phyloP scores from a whole-genome alignment of 805 yeast species.

The Yarrowia divulgata region DNA sequence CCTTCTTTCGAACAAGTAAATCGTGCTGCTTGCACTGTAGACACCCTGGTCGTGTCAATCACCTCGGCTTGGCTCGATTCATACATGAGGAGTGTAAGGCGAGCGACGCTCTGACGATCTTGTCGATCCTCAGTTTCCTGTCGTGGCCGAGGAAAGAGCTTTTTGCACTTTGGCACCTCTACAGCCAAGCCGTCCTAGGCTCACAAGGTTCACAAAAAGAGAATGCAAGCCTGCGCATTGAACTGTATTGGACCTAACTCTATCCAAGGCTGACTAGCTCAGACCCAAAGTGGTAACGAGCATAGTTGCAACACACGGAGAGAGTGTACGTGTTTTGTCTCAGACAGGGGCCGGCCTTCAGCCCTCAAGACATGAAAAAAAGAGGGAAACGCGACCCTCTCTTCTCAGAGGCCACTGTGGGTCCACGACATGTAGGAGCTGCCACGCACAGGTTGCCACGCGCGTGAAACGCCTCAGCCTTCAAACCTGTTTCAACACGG shows the following conservation, averaged over 20 bases:
- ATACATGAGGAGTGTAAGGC: constrained; percentile 10
- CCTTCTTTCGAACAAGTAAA: no score
- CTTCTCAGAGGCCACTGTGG: not conserved
- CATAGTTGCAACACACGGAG: not conserved
- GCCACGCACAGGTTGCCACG: not conserved
- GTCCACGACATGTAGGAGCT: not conserved
- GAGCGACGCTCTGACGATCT: not conserved
- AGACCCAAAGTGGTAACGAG: constrained; percentile 27
- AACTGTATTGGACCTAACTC: constrained; percentile 1
- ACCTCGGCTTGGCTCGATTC: not conserved
- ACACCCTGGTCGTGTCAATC: constrained; percentile 10
- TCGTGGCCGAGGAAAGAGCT: constrained; percentile 10
- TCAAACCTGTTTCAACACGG: not conserved
- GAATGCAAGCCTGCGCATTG: constrained; percentile 7
- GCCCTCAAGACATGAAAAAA: no score
- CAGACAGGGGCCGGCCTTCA: not conserved
- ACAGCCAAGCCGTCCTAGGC: constrained; percentile 3
- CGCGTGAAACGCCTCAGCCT: not conserved
- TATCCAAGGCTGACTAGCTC: constrained; percentile 31
- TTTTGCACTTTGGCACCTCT: not conserved
- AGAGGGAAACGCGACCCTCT: not conserved
- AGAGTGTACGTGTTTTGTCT: constrained; percentile 23
- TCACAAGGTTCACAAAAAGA: not conserved
- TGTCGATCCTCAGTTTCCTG: constrained; percentile 11
- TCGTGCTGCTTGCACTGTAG: not conserved